phyloP scores from a whole-genome alignment of 768 basidiomycete genomes.

The Pholiota conissans region DNA sequence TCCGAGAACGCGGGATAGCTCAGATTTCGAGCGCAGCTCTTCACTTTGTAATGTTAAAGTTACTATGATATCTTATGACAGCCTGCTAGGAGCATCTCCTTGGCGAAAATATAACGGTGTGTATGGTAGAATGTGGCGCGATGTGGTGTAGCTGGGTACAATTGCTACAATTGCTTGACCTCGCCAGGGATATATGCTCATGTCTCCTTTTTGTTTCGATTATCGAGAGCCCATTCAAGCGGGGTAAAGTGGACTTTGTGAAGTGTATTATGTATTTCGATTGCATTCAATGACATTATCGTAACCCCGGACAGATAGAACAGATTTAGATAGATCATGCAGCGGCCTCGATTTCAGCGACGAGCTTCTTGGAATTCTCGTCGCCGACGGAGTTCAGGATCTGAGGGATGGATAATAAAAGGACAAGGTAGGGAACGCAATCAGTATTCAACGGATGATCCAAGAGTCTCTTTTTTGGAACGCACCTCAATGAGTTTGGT shows the following conservation, averaged over 20 bases:
- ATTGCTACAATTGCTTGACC: too few relatives aligned
- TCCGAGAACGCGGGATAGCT: not conserved
- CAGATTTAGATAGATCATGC: conserved; percentile 12
- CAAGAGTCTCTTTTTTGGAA: not conserved
- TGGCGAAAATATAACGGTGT: not conserved
- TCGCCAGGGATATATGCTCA: too few relatives aligned
- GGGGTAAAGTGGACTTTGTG: not conserved
- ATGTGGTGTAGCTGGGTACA: too few relatives aligned
- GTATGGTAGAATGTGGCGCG: not conserved
- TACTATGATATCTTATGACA: too few relatives aligned
- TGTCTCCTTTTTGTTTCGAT: too few relatives aligned
- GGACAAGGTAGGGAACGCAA: not conserved
- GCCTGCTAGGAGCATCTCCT: not conserved
- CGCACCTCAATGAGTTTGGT: conserved; percentile 68
- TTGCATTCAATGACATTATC: not conserved
- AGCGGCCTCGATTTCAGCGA: conserved; percentile 62
- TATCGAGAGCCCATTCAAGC: too few relatives aligned
- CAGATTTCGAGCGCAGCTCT: not conserved
- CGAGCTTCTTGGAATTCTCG: conserved; percentile 53
- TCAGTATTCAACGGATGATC: too few relatives aligned
- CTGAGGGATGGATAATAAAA: conserved; percentile 6
- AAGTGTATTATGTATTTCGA: not conserved
- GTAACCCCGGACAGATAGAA: not conserved
- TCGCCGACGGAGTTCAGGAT: conserved; percentile 35
- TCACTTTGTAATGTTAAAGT: too few relatives aligned